Conservation (phyloP, 2,329 filamentous ascomycete genomes). For the Arthrobotrys sinensis region DNA sequence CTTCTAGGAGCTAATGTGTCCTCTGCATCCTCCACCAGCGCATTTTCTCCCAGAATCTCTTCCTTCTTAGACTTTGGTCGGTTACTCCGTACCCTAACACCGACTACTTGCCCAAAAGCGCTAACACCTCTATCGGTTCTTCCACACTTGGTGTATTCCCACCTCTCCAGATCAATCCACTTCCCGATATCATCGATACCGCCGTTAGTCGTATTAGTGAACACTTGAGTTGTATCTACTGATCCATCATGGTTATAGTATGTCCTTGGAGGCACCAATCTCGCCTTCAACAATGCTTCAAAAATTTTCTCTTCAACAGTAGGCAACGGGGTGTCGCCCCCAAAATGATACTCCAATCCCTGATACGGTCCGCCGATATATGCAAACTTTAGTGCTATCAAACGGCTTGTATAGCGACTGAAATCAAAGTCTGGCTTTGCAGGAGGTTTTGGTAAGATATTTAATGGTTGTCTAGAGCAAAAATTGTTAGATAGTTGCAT, state of each 20-base stretch:
- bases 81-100: slow-evolving; percentile 84
- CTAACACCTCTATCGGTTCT: slow-evolving; percentile 94
- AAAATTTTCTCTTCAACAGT: slow-evolving; percentile 95
- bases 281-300: slow-evolving; percentile 86
- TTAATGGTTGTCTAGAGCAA: slow-evolving; percentile 7
- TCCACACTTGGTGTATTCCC: slow-evolving; percentile 95
- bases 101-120: slow-evolving; percentile 96
- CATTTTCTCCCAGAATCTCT: slow-evolving; percentile 60
- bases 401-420: slow-evolving; percentile 83
- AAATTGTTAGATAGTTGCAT: neutral
- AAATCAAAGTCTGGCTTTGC: slow-evolving; percentile 75
- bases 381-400: slow-evolving; percentile 91
- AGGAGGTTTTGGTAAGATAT: slow-evolving; percentile 17
- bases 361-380: slow-evolving; percentile 94
- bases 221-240: slow-evolving; percentile 67
- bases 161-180: slow-evolving; percentile 81
- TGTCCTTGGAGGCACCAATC: slow-evolving; percentile 78
- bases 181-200: slow-evolving; percentile 57
- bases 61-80: slow-evolving; percentile 72
- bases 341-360: slow-evolving; percentile 88
- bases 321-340: slow-evolving; percentile 78
- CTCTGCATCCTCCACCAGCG: slow-evolving; percentile 59
- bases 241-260: slow-evolving; percentile 61
- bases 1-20: slow-evolving; percentile 27
- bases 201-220: slow-evolving; percentile 68